Base-by-base conservation (phyloP, 2,329 filamentous ascomycete species). In the Hyphodiscus sp. region DNA sequence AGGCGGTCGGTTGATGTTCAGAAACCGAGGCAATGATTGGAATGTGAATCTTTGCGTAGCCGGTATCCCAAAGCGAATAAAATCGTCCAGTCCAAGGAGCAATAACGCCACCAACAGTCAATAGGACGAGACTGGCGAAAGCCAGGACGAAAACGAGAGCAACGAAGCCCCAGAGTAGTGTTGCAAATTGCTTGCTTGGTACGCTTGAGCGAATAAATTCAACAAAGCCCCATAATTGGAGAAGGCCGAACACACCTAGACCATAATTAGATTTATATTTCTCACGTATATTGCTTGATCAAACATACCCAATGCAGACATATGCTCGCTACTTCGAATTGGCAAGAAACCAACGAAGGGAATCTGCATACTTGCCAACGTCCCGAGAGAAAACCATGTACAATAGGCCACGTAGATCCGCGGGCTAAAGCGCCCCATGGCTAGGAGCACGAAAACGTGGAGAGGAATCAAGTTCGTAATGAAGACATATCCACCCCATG, bases 1-100 rank as follows among this genome's bases (percentile, higher is more conserved):
- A 99, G 44, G 94, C 94, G 41, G 94, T 99, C 51, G 94, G 94
- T 75, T 99, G 94, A 76, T 99, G 94, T 75, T 99, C 94, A 1
- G 94, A 99, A 46, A 99, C 94, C n/a, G 94, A 99, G 2, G 94
- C 94, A 70, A 99, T 99, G 69, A 99, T 99, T 57, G 94, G 94
- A 68, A 99, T 99, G 68, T 99, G 94, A 60, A 97, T 95, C 79
- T 99, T 99, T 66, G 94, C 94, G 69, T 99, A 99, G 65, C 90
- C 87, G 6, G 94, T 99, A 70, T 99, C 95, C 91, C 92, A 99
- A 30, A 99, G 83, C 20, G 95, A 99, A 77, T 99, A 99, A 81
- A 99, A 99, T 65, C 94, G 91, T 59, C 94, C 94, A 65, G 89
- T 91, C 94, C 94, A 99, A 18, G 95, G 94, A 20, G 95, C 94